phyloP scores from a whole-genome alignment of 371 early-diverging fungal species.

The Neoconidiobolus thromboides region DNA sequence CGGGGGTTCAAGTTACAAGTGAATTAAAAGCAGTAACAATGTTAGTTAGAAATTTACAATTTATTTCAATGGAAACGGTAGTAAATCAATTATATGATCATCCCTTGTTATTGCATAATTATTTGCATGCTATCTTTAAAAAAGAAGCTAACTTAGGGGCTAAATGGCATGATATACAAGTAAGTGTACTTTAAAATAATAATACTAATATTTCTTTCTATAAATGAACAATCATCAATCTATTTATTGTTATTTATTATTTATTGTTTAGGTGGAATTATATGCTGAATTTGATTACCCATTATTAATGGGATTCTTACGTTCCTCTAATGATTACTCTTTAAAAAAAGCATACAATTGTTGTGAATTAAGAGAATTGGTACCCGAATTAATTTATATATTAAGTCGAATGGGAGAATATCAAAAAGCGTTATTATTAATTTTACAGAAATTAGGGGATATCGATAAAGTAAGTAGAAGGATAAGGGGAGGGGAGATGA shows the following conservation, averaged over 20 bases:
- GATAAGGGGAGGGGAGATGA: no score
- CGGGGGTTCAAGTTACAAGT: constrained; percentile 8
- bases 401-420: constrained; percentile 94
- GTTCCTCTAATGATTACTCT: constrained; percentile 53
- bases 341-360: constrained; percentile 65
- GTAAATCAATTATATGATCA: constrained; percentile 37
- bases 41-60: constrained; percentile 63
- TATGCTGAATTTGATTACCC: constrained; percentile 76
- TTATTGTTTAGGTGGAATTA: constrained; percentile 38
- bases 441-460: constrained; percentile 73
- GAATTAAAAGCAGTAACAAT: constrained; percentile 43
- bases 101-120: constrained; percentile 50
- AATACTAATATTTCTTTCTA: no score
- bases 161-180: constrained; percentile 66
- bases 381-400: constrained; percentile 88
- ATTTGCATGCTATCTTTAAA: constrained; percentile 69
- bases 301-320: constrained; percentile 61
- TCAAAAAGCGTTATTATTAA: constrained; percentile 72
- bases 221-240: not conserved
- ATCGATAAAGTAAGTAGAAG: constrained; percentile 44
- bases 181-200: constrained; percentile 2
- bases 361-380: constrained; percentile 66
- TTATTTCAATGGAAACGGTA: constrained; percentile 51
- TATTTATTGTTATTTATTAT: not conserved
- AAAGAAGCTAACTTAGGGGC: constrained; percentile 50